Conservation (phyloP, 768 basidiomycete genomes). For the Fibroporia radiculosa region DNA sequence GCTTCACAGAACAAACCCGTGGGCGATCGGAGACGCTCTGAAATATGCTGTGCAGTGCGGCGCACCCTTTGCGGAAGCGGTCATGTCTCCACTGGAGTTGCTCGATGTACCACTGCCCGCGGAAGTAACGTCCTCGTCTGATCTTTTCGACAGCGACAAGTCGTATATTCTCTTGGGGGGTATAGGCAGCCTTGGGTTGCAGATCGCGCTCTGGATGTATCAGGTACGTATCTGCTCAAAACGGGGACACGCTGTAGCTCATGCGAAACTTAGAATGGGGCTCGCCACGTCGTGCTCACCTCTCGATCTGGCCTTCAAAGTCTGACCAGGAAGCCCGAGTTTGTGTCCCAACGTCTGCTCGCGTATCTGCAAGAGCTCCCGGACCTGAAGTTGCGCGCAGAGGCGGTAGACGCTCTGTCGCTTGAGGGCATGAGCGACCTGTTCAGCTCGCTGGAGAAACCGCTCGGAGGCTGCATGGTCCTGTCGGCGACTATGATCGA, state of each 20-base stretch:
- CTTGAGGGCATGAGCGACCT: not conserved
- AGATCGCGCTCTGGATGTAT: slow-evolving; percentile 35
- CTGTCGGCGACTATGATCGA: slow-evolving; percentile 9
- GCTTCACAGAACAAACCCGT: slow-evolving; percentile 3
- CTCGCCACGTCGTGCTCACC: slow-evolving; percentile 12
- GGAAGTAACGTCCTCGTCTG: not conserved
- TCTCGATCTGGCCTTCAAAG: slow-evolving; percentile 5
- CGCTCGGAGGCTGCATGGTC: slow-evolving; percentile 14
- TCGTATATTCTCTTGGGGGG: slow-evolving; percentile 32
- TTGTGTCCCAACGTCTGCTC: slow-evolving; percentile 2
- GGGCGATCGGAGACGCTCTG: slow-evolving; percentile 10
- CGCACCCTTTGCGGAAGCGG: no score
- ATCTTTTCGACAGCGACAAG: slow-evolving; percentile 19
- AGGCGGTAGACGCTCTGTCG: slow-evolving; percentile 6
- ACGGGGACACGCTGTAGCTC: not conserved
- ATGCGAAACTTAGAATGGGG: slow-evolving; percentile 18
- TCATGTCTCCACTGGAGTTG: no score
- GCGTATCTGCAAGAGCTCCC: slow-evolving; percentile 4
- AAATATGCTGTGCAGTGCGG: no score
- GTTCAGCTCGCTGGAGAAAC: slow-evolving; percentile 2
- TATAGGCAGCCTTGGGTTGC: slow-evolving; percentile 30
- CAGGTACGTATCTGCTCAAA: no score
- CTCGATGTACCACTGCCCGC: not conserved
- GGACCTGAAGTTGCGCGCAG: slow-evolving; percentile 3
- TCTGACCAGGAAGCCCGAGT: no score